Conservation (phyloP, 2,329 filamentous ascomycete genomes). For the Colletotrichum falcatum region DNA sequence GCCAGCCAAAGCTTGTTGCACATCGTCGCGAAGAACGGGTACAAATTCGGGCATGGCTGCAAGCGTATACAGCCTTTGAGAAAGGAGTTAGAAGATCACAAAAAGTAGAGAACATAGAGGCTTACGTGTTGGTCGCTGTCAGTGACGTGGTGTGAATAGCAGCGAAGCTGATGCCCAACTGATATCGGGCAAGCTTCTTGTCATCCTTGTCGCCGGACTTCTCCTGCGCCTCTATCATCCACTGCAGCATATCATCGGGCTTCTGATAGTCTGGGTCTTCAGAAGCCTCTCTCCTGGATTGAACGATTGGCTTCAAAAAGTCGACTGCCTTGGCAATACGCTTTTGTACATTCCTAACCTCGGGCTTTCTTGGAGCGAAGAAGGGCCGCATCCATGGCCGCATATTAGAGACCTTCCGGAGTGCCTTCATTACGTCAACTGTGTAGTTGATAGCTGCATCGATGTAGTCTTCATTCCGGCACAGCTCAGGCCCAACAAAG, state of each 20-base stretch:
- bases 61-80: conserved; percentile 62
- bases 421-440: conserved; percentile 54
- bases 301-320: conserved; percentile 53
- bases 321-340: conserved; percentile 49
- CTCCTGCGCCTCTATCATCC: conserved; percentile 55
- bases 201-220: conserved; percentile 50
- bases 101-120: background rate
- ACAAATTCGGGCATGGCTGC: conserved; percentile 62
- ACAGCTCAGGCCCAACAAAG: conserved; percentile 61
- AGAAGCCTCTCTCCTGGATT: conserved; percentile 44
- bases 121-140: conserved; percentile 57
- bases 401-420: conserved; percentile 44
- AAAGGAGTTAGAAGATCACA: background rate
- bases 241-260: conserved; percentile 62
- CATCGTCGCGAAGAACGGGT: conserved; percentile 64
- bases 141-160: conserved; percentile 65
- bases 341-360: conserved; percentile 49
- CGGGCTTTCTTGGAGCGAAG: conserved; percentile 48
- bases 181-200: conserved; percentile 54
- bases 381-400: conserved; percentile 51
- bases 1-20: conserved; percentile 52
- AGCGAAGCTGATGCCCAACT: conserved; percentile 60
- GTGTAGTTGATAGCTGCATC: conserved; percentile 62
- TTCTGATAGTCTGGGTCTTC: conserved; percentile 43
- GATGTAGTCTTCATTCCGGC: conserved; percentile 58